Evolutionary conservation across 106 monocot genomes (phyloP).

Genomic region (Dendrobium catenatum): DNA sequence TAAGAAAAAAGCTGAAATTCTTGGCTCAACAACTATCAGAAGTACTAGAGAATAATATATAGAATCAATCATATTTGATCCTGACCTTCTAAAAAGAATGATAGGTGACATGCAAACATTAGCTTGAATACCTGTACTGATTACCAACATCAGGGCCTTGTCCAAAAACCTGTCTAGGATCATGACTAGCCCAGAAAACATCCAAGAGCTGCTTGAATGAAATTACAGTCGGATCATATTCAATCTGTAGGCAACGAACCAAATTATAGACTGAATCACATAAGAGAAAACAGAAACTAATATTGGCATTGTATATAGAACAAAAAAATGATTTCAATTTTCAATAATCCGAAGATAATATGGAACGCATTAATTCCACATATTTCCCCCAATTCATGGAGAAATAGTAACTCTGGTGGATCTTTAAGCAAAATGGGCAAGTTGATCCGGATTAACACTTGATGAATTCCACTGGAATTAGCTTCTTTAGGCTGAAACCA

Average conservation of each 20-base stretch:
- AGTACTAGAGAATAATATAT: background rate
- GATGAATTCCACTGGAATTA: background rate
- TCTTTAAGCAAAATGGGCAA: too few relatives aligned
- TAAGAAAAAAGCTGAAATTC: background rate
- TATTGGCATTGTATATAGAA: background rate
- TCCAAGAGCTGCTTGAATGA: conserved; percentile 83
- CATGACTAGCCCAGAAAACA: conserved; percentile 93
- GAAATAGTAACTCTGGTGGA: too few relatives aligned
- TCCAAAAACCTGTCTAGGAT: conserved; percentile 84
- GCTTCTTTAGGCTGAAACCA: background rate
- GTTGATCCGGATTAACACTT: too few relatives aligned
- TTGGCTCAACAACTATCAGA: background rate
- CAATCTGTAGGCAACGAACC: conserved; percentile 39
- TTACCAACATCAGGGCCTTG: conserved; percentile 96
- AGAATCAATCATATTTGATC: background rate
- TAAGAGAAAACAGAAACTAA: background rate
- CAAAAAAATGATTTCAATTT: background rate
- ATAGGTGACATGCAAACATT: background rate
- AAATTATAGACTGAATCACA: background rate
- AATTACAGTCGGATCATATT: conserved; percentile 74
- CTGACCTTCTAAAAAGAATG: background rate
- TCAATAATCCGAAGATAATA: background rate
- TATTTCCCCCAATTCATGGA: background rate
- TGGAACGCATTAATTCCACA: background rate
- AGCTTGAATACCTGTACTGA: conserved; percentile 65